These are phyloP conservation scores for Porodaedalea pini DNA, from an alignment of 1,284 basidiomycete species.

Conservation along the genomic window DNA sequence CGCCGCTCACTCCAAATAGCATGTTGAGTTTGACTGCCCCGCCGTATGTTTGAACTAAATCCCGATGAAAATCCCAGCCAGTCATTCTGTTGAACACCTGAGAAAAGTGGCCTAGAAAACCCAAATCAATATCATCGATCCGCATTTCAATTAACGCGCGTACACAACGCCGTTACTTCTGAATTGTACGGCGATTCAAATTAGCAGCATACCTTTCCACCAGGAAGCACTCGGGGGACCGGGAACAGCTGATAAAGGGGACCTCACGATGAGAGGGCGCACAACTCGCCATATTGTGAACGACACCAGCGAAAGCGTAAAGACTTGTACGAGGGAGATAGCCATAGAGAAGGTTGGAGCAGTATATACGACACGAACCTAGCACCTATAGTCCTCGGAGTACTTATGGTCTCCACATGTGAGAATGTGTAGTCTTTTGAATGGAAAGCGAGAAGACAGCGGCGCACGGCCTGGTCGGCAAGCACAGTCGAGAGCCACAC, in stretches of 20 bases:
- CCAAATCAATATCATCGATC: not conserved
- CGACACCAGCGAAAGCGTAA: not conserved
- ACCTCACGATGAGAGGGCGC: constrained; percentile 7
- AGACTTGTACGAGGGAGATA: not conserved
- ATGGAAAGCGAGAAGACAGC: not conserved
- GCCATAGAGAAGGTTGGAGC: not conserved
- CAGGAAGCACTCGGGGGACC: constrained; percentile 17
- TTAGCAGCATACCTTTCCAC: constrained; percentile 16
- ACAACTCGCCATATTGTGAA: constrained; percentile 13
- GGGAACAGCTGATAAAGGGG: constrained; percentile 11
- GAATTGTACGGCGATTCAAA: not conserved
- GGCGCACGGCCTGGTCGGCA: not conserved
- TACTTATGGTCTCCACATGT: not conserved
- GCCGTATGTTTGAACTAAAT: constrained; percentile 22
- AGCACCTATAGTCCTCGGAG: not conserved
- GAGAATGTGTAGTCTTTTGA: not conserved
- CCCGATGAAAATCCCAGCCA: constrained; percentile 21
- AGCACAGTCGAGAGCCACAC: not conserved
- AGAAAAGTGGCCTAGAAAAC: constrained; percentile 14
- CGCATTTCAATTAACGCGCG: not conserved
- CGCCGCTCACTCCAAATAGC: constrained; percentile 21
- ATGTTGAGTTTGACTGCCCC: constrained; percentile 20
- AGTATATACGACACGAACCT: no score
- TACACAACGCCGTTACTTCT: not conserved
- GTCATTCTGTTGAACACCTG: constrained; percentile 12